A percentile compares a stretch with the other conserved stretches of the same genome.
phyloP scores from a whole-genome alignment of 2,329 filamentous ascomycete genomes.

The Alternaria angustiovoidea region DNA sequence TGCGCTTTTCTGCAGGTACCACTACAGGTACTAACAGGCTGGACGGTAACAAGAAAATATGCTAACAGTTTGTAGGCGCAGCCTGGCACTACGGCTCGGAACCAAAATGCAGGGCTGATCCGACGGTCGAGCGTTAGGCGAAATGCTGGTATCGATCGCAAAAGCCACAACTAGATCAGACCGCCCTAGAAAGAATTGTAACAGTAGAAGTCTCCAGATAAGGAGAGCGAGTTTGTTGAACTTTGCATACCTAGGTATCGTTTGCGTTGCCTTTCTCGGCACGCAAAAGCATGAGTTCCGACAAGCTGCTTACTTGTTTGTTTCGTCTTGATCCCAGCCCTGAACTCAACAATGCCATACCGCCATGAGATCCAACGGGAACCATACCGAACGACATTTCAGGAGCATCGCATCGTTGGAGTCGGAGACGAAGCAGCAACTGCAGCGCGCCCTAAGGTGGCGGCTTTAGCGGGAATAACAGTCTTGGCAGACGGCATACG shows the following conservation, averaged over 20 bases:
- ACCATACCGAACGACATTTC: neutral
- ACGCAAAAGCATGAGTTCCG: neutral
- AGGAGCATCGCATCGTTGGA: neutral
- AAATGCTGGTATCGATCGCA: neutral
- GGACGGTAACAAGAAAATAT: slow-evolving; percentile 1
- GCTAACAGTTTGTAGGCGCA: neutral
- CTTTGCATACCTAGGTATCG: neutral
- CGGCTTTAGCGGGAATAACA: neutral
- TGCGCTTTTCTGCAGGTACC: neutral
- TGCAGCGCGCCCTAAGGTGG: neutral
- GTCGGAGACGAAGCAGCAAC: neutral
- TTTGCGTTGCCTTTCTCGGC: neutral
- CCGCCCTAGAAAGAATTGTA: neutral
- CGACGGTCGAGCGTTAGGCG: neutral
- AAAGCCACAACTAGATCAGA: neutral
- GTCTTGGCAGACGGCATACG: slow-evolving; percentile 9
- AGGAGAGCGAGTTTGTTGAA: neutral
- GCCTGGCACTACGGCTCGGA: neutral
- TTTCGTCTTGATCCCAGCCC: neutral
- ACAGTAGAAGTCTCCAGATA: neutral
- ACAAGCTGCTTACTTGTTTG: neutral
- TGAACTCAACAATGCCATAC: neutral
- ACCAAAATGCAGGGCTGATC: neutral
- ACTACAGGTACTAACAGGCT: neutral
- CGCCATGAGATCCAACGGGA: neutral